These are phyloP conservation scores for Diaporthe capsici DNA, from an alignment of 2,329 filamentous ascomycete species.

Conservation along the genomic window DNA sequence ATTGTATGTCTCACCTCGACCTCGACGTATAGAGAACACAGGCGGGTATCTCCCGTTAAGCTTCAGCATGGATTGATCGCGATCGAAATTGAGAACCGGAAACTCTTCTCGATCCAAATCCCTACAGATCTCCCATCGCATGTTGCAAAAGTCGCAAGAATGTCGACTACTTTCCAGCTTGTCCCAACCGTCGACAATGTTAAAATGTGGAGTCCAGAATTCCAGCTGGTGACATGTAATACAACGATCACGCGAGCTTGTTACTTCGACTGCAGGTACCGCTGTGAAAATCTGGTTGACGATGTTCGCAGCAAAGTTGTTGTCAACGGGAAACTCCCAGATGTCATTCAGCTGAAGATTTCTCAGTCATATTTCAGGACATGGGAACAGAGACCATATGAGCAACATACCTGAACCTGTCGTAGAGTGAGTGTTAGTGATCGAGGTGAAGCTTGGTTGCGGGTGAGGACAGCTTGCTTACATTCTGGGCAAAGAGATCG, in stretches of 20 bases:
- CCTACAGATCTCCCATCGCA: background rate
- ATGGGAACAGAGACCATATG: background rate
- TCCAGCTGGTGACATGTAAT: background rate
- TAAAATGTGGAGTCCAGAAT: background rate
- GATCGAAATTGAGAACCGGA: background rate
- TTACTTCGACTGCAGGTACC: accelerated
- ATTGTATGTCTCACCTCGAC: background rate
- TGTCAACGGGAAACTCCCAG: conserved; percentile 16
- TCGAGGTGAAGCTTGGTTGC: background rate
- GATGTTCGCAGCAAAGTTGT: background rate
- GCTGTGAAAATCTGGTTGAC: background rate
- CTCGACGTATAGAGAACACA: conserved; percentile 21
- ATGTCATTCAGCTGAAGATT: background rate
- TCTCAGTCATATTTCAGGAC: background rate
- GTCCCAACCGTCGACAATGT: background rate
- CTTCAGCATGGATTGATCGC: conserved; percentile 10
- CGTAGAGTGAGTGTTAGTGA: background rate
- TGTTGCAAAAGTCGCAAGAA: conserved; percentile 4
- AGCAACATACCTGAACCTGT: background rate
- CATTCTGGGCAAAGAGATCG: background rate
- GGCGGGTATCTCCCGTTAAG: conserved; percentile 8
- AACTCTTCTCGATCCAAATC: background rate
- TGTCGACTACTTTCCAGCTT: background rate
- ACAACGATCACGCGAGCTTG: background rate
- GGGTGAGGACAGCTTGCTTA: background rate